Conservation (phyloP, 441 rosid species). For the Corymbia calophylla region DNA sequence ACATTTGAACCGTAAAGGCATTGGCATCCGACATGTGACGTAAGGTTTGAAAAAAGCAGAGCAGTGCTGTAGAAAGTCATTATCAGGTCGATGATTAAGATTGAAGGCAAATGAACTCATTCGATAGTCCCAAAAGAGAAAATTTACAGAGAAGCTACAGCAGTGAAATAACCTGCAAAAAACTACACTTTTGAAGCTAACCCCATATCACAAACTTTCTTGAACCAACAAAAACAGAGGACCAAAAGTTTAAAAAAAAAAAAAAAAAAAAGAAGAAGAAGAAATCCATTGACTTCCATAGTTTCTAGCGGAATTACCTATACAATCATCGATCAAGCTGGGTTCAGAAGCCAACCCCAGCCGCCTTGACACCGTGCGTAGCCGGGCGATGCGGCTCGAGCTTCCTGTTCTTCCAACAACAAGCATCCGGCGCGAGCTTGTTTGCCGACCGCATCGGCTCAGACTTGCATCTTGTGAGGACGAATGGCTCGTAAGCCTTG, state of each 20-base stretch:
- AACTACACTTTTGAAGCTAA: not conserved
- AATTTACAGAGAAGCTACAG: not conserved
- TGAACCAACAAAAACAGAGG: not conserved
- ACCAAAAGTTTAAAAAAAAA: not conserved
- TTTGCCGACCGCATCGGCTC: conserved; percentile 70
- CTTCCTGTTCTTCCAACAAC: conserved; percentile 90
- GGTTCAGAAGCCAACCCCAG: conserved; percentile 61
- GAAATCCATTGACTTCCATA: not conserved
- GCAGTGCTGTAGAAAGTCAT: not conserved
- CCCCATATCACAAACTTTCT: not conserved
- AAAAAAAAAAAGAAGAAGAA: not conserved
- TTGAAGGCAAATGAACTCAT: not conserved
- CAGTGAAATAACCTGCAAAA: not conserved
- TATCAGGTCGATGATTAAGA: not conserved
- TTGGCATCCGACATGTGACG: not conserved
- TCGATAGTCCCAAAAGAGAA: not conserved
- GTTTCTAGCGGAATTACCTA: not conserved
- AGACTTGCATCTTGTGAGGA: conserved; percentile 81
- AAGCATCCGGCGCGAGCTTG: conserved; percentile 62
- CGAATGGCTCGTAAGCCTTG: conserved; percentile 57
- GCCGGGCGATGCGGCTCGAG: conserved; percentile 68
- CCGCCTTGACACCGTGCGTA: conserved; percentile 53
- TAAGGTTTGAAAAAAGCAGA: not conserved
- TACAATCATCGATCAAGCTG: not conserved
- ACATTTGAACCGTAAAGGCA: not conserved